phyloP scores from a whole-genome alignment of 176 grass and related monocot genomes.

The Urochloa ruziziensis region DNA sequence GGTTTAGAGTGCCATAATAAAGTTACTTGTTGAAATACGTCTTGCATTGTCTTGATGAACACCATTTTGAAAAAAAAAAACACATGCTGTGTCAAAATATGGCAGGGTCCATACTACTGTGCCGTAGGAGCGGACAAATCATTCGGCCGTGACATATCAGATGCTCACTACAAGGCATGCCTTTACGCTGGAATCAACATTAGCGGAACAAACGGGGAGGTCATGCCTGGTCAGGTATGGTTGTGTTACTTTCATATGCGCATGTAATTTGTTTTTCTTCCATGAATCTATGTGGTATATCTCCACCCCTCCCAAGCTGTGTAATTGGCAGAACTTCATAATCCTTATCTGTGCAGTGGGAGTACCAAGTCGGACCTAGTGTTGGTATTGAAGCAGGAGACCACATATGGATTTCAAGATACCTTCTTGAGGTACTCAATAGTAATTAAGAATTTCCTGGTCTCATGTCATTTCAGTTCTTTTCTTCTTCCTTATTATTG shows the following conservation, averaged over 20 bases:
- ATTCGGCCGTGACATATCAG: slow-evolving; percentile 95
- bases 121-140: slow-evolving; percentile 89
- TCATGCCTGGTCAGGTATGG: slow-evolving; percentile 98
- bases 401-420: slow-evolving; percentile 96
- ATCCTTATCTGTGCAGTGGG: slow-evolving; percentile 76
- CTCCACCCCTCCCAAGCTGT: not conserved
- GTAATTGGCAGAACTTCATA: slow-evolving; percentile 20
- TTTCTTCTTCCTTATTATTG: not conserved
- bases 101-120: slow-evolving; percentile 96
- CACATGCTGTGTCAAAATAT: slow-evolving; percentile 22
- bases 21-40: not conserved
- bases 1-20: slow-evolving; percentile 1
- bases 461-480: not conserved
- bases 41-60: not conserved
- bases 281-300: not conserved
- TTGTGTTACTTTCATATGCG: not conserved
- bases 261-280: not conserved
- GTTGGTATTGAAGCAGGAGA: slow-evolving; percentile 97
- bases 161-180: slow-evolving; percentile 99
- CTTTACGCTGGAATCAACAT: slow-evolving; percentile 97
- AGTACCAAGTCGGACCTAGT: slow-evolving; percentile 98
- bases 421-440: slow-evolving; percentile 90
- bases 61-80: not conserved
- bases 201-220: slow-evolving; percentile 97
- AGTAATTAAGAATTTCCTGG: not conserved